Evolutionary conservation across 1,284 basidiomycete genomes (phyloP), one percentile per base, ranked within the genome.

Genomic region (Jaminaea rosea): DNA sequence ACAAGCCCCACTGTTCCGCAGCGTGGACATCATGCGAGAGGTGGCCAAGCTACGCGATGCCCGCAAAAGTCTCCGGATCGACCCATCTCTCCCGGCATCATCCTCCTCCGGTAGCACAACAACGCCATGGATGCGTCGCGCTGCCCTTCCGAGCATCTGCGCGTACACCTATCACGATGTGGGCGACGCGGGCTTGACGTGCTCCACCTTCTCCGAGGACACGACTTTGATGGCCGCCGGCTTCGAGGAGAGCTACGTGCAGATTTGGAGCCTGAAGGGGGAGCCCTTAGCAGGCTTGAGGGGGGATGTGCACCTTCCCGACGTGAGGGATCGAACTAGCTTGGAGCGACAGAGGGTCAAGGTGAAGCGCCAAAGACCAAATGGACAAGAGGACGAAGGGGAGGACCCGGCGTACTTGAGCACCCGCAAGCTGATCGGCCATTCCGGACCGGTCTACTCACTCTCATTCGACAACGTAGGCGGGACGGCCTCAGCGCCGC

Each of bases 381-480:
- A 31, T 31, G 11, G 19, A 23, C 19, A 5, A 17, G 39, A 17
- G 23, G 39, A 42, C 7, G 39, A 42, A n/a, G n/a, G n/a, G n/a
- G n/a, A n/a, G n/a, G n/a, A n/a, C n/a, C n/a, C 39, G 21, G n/a
- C n/a, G n/a, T n/a, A n/a, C n/a, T 36, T 52, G 10, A 58, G 68
- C 4, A 66, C 71, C 2, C 84, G 92, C 29, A 96, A 96, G 76
- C 80, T 99, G 11, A 84, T 98, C 49, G 94, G 91, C 1, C 94
- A 99, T 74, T 93, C 89, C 56, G 94, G 89, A 1, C 90, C 94
- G 17, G 90, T 98, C 26, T 98, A 97, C 74, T 85, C 88, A 1
- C 81, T 97, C 13, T 84, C 86, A 6, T 99, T 98, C 69, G 94
- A 98, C 72, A 90, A 92, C 1, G 75, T 89, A 1, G 82, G 83